These are phyloP conservation scores for Telfairia occidentalis DNA, from an alignment of 331 rosid genomes.

Conservation along the genomic window DNA sequence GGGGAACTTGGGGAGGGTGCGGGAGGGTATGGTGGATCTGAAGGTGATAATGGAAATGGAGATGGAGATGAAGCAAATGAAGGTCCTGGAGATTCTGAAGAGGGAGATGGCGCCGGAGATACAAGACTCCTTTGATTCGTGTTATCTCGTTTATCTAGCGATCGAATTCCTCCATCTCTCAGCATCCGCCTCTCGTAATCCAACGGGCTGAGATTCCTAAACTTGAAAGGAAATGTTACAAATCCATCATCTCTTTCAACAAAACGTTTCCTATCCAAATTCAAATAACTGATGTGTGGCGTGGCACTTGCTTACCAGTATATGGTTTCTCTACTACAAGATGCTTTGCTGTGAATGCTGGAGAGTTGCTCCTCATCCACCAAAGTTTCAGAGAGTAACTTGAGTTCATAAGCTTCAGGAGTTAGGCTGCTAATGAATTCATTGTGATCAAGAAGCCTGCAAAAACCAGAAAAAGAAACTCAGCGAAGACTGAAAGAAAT, in stretches of 20 bases:
- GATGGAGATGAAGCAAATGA: conserved; percentile 19
- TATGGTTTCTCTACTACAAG: conserved; percentile 18
- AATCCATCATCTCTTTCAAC: not conserved
- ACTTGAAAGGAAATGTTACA: conserved; percentile 2
- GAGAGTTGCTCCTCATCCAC: conserved; percentile 24
- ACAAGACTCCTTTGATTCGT: conserved; percentile 8
- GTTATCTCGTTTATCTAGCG: not conserved
- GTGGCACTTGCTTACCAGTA: conserved; percentile 25
- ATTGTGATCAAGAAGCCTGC: conserved; percentile 63
- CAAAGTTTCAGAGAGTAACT: conserved; percentile 28
- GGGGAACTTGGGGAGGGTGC: conserved; percentile 21
- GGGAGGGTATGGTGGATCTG: conserved; percentile 24
- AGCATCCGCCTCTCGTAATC: conserved; percentile 32
- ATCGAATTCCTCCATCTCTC: conserved; percentile 12
- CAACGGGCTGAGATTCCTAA: conserved; percentile 32
- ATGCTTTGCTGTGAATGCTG: conserved; percentile 14
- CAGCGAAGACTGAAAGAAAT: not conserved
- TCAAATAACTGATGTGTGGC: not conserved
- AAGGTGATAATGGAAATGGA: conserved; percentile 27
- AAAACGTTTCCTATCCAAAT: not conserved
- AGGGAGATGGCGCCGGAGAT: conserved; percentile 16
- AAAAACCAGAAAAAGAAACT: not conserved
- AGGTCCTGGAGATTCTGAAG: conserved; percentile 9
- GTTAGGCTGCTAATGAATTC: conserved; percentile 29
- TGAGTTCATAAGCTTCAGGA: conserved; percentile 29